phyloP scores from a whole-genome alignment of 2,329 filamentous ascomycete species.

The Xylaria sp. region DNA sequence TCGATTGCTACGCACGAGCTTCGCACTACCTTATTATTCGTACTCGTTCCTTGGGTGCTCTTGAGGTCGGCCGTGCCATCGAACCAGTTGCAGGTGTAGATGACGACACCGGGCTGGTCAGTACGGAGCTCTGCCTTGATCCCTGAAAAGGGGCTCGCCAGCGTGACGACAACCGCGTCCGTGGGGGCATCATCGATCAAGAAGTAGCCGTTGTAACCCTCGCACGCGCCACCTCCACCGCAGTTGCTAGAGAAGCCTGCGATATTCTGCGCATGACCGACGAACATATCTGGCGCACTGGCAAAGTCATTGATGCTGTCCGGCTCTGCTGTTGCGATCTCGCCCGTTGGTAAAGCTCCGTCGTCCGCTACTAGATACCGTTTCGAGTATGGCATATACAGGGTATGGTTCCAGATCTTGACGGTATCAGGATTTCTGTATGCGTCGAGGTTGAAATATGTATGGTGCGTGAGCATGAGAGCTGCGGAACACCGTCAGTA shows the following conservation, averaged over 20 bases:
- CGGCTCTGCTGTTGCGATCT: conserved; percentile 66
- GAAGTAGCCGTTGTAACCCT: conserved; percentile 76
- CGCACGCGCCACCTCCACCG: conserved; percentile 70
- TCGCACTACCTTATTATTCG: conserved; percentile 60
- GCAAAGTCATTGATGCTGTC: conserved; percentile 75
- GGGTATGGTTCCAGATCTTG: conserved; percentile 69
- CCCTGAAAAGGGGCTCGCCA: conserved; percentile 72
- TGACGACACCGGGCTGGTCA: conserved; percentile 76
- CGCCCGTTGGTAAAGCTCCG: conserved; percentile 68
- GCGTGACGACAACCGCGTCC: conserved; percentile 59
- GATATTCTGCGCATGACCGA: conserved; percentile 70
- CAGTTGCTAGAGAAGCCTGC: conserved; percentile 72
- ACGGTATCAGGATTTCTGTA: conserved; percentile 67
- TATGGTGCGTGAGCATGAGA: conserved; percentile 55
- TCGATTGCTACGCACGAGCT: conserved; percentile 81
- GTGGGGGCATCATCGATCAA: conserved; percentile 57
- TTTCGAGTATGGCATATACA: conserved; percentile 71
- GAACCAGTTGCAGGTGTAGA: conserved; percentile 75
- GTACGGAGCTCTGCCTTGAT: conserved; percentile 77
- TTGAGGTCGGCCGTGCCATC: conserved; percentile 65
- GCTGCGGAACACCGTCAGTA: conserved; percentile 16
- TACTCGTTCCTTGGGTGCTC: conserved; percentile 66
- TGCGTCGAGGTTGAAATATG: conserved; percentile 76
- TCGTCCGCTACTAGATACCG: conserved; percentile 67
- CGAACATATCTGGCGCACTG: conserved; percentile 65